Conservation (phyloP, 2,329 filamentous ascomycete species). For the Talaromyces rugulosus region DNA sequence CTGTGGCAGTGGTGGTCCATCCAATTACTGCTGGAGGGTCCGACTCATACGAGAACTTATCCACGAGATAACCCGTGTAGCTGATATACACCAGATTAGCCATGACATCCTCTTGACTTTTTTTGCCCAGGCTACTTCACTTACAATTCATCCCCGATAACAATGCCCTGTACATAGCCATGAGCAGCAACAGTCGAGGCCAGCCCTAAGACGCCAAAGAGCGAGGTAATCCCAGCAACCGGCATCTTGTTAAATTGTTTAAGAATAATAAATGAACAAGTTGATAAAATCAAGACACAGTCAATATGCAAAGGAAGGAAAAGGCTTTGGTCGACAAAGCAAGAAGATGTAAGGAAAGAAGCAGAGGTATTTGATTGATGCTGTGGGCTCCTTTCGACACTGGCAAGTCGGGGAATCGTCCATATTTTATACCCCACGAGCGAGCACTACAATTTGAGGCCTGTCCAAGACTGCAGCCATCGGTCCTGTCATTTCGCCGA, state of each 20-base stretch:
- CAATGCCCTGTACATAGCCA: constrained; percentile 33
- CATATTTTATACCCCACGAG: background rate
- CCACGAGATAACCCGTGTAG: constrained; percentile 39
- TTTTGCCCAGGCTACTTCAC: background rate
- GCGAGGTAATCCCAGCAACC: constrained; percentile 2
- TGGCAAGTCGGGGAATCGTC: background rate
- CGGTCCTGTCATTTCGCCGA: constrained; percentile 6
- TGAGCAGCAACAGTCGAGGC: constrained; percentile 36
- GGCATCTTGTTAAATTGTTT: constrained; percentile 7
- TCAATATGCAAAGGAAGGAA: background rate
- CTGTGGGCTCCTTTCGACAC: background rate
- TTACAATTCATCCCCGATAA: constrained; percentile 32
- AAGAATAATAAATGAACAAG: background rate
- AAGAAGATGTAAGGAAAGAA: background rate
- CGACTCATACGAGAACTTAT: constrained; percentile 29
- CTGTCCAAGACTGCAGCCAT: background rate
- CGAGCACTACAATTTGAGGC: background rate
- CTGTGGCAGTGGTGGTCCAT: constrained; percentile 51
- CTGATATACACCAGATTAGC: constrained; percentile 21
- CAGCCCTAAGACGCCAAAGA: constrained; percentile 23
- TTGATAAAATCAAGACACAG: background rate
- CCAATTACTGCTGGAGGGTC: constrained; percentile 45
- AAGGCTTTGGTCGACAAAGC: constrained; percentile 3
- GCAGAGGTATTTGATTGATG: background rate
- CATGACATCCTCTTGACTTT: background rate